Percentiles rank a stretch among this genome's conserved stretches.
Conservation (phyloP, 2,329 filamentous ascomycete genomes). For the Helminthosporium solani region DNA sequence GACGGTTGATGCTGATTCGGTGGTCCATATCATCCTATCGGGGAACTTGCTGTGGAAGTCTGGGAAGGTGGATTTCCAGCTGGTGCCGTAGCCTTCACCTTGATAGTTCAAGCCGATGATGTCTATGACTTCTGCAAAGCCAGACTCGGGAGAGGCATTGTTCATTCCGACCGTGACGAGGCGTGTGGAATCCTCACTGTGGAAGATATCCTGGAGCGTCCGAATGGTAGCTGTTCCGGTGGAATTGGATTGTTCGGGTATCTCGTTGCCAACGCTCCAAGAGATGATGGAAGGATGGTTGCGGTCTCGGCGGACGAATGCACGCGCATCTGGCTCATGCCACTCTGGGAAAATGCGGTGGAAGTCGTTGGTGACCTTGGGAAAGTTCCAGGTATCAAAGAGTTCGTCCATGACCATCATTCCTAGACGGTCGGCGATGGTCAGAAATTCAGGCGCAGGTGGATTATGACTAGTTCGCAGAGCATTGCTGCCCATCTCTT, state of each 20-base stretch:
- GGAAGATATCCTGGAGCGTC: constrained; percentile 46
- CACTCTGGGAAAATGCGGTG: constrained; percentile 56
- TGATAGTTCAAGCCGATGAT: constrained; percentile 59
- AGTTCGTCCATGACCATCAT: constrained; percentile 57
- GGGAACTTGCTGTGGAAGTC: constrained; percentile 42
- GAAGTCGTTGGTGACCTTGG: constrained; percentile 53
- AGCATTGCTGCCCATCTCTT: constrained; percentile 53
- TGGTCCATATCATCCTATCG: constrained; percentile 46
- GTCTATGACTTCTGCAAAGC: constrained; percentile 48
- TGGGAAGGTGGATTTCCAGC: constrained; percentile 33
- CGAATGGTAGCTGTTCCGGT: constrained; percentile 35
- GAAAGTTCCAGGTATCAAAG: constrained; percentile 54
- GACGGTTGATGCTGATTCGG: constrained; percentile 44
- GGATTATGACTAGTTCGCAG: constrained; percentile 57
- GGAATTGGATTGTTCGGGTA: constrained; percentile 49
- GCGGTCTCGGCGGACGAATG: constrained; percentile 55
- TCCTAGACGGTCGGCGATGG: constrained; percentile 53
- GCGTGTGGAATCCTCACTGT: constrained; percentile 52
- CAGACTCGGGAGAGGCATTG: constrained; percentile 43
- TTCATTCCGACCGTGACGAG: constrained; percentile 52
- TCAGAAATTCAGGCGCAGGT: constrained; percentile 53
- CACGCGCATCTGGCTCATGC: constrained; percentile 55
- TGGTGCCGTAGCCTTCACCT: constrained; percentile 47
- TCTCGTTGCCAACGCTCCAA: constrained; percentile 59
- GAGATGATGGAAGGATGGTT: constrained; percentile 56